Conservation (phyloP, 1,284 basidiomycete species). For the Exobasidium cylindrosporum region DNA sequence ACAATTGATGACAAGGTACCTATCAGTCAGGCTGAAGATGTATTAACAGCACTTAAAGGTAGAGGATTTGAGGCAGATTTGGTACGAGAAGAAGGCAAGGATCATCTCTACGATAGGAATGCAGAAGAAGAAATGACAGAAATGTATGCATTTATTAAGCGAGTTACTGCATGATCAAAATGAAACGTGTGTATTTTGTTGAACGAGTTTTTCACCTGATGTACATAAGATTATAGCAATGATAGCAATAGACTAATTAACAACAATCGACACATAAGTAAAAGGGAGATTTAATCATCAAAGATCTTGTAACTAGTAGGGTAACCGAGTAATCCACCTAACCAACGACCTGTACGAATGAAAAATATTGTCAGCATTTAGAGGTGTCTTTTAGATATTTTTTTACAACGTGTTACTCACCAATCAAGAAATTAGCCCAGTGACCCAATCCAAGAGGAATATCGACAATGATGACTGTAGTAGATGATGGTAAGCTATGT, state of each 20-base stretch:
- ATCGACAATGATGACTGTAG: conserved; percentile 49
- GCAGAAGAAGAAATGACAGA: conserved; percentile 22
- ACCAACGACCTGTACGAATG: conserved; percentile 30
- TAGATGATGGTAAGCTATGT: no score
- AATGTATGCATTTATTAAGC: conserved; percentile 37
- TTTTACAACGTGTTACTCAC: no score
- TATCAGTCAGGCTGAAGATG: conserved; percentile 29
- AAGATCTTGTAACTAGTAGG: conserved; percentile 35
- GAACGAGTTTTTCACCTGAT: background rate
- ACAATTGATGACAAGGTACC: conserved; percentile 44
- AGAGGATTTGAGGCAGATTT: conserved; percentile 18
- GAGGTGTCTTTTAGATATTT: background rate
- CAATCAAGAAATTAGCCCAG: conserved; percentile 26
- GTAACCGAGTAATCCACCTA: conserved; percentile 32
- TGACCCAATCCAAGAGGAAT: conserved; percentile 39
- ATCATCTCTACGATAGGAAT: conserved; percentile 34
- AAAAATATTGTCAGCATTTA: no score
- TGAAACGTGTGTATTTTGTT: no score
- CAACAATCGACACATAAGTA: no score
- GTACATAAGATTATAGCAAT: conserved; percentile 22
- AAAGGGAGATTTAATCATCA: no score
- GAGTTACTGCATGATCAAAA: background rate
- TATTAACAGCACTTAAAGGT: conserved; percentile 27
- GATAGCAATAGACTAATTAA: no score
- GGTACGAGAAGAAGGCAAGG: conserved; percentile 27